Base-by-base conservation (phyloP, 305 asterid genomes). In the Solanum hybrid region DNA sequence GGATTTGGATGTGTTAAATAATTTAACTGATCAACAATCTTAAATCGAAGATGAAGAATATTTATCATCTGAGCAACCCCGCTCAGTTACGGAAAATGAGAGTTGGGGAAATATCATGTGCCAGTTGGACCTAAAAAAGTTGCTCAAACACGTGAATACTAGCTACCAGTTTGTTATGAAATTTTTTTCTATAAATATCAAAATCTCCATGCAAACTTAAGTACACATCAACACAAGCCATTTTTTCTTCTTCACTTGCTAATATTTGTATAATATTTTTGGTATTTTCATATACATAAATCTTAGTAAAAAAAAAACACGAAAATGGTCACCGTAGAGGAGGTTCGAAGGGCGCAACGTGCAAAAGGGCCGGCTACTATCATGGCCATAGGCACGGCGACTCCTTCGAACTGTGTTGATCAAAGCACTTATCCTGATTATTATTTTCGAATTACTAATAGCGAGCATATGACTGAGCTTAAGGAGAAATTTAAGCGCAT, bases 341-440 rank as follows among this genome's bases (percentile, higher is more conserved):
- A 94, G 37, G 82, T 95, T 79, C 92, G 95, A 12, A 89, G 90
- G 76, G 93, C 96, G 10, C 96, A 94, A 20, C 91, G 98, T 40
- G 98, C 96, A 0, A 92, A 94, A 51, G 96, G 96, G 0, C 96
- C 98, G 2, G 96, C 98, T 87, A 93, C 94, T 6, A 78, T 95
- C 86, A 26, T 95, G 80, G 96, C 98, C 8, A 95, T 95, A 11
- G 96, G 98, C 14, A 95, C 96, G 0, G 93, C 98, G 1, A 92
- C 90, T 12, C 98, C 98, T 2, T 7, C 91, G 0, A 94, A 95
- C 11, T 94, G 98, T 56, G 93, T 94, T 10, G 94, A 95, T 2
- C 98, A 94, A 88, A 90, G 91, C 92, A 73, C 91, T 0, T 94
- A 93, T 73, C 93, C 98, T 0, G 94, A 95, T 85, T 94, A 92